Conservation (phyloP, 1,139 yeast species). For the Waltiozyma sp. region DNA sequence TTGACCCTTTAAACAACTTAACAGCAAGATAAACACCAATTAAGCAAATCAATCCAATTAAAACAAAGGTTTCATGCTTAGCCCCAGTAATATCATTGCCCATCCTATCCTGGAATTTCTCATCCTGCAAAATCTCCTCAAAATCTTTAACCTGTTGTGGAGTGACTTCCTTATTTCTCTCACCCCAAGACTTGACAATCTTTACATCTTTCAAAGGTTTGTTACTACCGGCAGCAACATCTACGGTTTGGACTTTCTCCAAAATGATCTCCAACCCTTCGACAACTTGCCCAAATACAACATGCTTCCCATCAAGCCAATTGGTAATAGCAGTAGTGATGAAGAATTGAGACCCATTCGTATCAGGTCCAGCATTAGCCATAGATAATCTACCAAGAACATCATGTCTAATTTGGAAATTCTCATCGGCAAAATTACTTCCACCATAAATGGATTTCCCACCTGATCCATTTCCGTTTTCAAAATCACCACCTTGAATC, state of each 20-base stretch:
- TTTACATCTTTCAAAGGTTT: constrained; percentile 29
- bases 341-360: constrained; percentile 75
- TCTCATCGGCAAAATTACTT: constrained; percentile 57
- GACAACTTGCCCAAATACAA: constrained; percentile 71
- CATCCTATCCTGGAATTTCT: constrained; percentile 10
- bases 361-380: constrained; percentile 76
- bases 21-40: constrained; percentile 10
- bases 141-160: constrained; percentile 15
- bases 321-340: constrained; percentile 53
- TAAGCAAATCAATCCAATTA: constrained; percentile 11
- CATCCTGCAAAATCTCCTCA: constrained; percentile 12
- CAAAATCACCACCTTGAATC: constrained; percentile 85
- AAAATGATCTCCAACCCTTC: constrained; percentile 55
- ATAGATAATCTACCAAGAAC: constrained; percentile 62
- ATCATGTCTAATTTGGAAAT: constrained; percentile 52
- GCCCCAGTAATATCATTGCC: background rate
- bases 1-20: constrained; percentile 2
- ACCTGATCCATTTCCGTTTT: constrained; percentile 77
- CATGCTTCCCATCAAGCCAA: constrained; percentile 63
- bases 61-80: constrained; percentile 6
- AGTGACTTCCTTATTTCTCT: constrained; percentile 16
- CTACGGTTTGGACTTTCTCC: constrained; percentile 38
- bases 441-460: constrained; percentile 63
- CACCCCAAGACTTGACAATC: constrained; percentile 29
- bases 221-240: constrained; percentile 39